Base-by-base conservation (phyloP, 805 yeast species). In the Candida xiaguanensis region DNA sequence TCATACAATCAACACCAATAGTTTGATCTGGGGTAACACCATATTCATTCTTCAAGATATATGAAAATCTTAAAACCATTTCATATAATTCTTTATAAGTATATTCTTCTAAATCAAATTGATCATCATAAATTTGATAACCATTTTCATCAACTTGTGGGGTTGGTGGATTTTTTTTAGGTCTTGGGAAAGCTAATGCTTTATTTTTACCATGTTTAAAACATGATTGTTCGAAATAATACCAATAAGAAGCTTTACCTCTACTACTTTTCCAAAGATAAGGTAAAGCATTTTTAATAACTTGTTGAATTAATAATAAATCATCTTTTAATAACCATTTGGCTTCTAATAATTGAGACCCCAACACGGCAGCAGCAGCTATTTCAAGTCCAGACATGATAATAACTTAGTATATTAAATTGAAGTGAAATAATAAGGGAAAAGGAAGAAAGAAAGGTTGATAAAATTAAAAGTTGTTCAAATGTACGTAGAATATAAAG, bases 1-100 rank as follows among this genome's bases (percentile, higher is more conserved):
- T 90, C 53, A 85, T 82, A 54, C 78, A 83, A 52, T 82, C 82
- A 31, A 91, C 52, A 0, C 85, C 95, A 33, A 91, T 77, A 8
- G 80, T 73, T 47, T 86, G 86, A 30, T 81, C 80, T 11, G 78
- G 62, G 14, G 77, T 63, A 26, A 90, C 76, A 2, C 82, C 82
- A 51, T 79, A 81, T 41, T 82, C 78, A 45, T 73, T 59, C 34
- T 67, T 74, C 48, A 91, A 66, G 32, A 86, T 74, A 48, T 76
- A 72, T 3, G 95, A 80, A 47, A 87, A 66, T 44, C 82, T 63
- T 45, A 85, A 68, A 5, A 85, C 75, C 50, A 79, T 72, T 36
- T 78, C 80, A 53, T 83, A 80, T 31, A 85, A 59, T 60, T 89
- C 82, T 39, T 63, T 60, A 58, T 85, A 90, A 0, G 95, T 85